Base-by-base conservation (phyloP, 495 filamentous ascomycete species). In the Neurospora sp. region DNA sequence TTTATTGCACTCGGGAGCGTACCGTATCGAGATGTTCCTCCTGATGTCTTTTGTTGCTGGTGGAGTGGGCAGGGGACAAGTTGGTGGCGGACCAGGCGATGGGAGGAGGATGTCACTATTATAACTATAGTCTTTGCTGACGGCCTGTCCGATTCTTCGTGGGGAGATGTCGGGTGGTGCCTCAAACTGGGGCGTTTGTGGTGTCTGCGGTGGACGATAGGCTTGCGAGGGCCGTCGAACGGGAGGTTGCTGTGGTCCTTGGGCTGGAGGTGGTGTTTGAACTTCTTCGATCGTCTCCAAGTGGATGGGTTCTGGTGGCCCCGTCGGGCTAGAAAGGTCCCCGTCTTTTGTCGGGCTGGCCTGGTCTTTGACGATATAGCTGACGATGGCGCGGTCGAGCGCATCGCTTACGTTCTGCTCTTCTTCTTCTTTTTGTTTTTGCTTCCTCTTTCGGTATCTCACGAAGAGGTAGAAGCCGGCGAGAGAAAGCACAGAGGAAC, bases 291-390 rank as follows among this genome's bases (percentile, higher is more conserved):
- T 35, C 0, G 27, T 35, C 27, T 65, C 53, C 53, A 35, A 35
- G 27, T 65, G 53, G 53, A 65, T 65, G 16, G 53, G 12, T 37
- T 35, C 53, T 65, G 53, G 53, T 37, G 22, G 53, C 53, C 27
- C 53, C 27, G 53, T 18, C 53, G 53, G 53, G 6, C 53, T 65
- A 37, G 3, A 65, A 16, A 14, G 53, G 22, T 9, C 27, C 2
- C 53, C 53, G 12, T 35, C 6, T 8, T 35, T 65, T 35, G 53
- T 65, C 18, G 71, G 72, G 16, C 39, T 77, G 5, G 78, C 74
- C 2, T 71, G 70, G 39, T 80, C 77, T 20, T 80, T 79, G 20
- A 70, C 77, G 59, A 77, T 79, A 53, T 79, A 80, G 72, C 75
- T 78, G 10, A 80, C 74, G 18, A 79, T 75, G 3, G 77, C 77